A percentile compares a stretch with the other conserved stretches of the same genome.
These are phyloP conservation scores for Arxiozyma heterogenica DNA, from an alignment of 1,139 yeast species.

Conservation along the genomic window DNA sequence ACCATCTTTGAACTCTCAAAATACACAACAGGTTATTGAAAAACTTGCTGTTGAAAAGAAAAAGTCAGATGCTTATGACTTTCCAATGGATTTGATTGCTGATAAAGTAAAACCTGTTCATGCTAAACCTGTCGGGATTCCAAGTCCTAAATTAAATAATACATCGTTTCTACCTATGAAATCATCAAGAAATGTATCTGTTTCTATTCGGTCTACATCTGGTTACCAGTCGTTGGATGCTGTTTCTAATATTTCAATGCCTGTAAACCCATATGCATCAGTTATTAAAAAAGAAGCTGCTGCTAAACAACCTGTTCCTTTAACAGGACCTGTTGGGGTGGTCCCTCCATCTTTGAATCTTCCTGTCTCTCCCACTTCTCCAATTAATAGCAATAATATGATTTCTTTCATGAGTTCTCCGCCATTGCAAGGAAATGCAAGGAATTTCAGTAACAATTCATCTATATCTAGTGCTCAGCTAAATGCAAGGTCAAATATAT, in stretches of 20 bases:
- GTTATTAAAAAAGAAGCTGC: not conserved
- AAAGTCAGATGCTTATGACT: slow-evolving; percentile 69
- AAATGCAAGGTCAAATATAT: not conserved
- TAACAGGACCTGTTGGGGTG: slow-evolving; percentile 1
- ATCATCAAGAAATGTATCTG: not conserved
- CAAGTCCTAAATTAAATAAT: slow-evolving; percentile 8
- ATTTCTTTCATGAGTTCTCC: not conserved
- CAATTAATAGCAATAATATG: not conserved
- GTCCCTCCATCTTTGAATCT: slow-evolving; percentile 4
- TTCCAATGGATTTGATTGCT: slow-evolving; percentile 52
- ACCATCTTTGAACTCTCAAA: slow-evolving; percentile 6
- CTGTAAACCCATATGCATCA: slow-evolving; percentile 5
- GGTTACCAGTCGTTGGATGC: slow-evolving; percentile 1
- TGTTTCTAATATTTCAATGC: not conserved
- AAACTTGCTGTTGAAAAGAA: slow-evolving; percentile 41
- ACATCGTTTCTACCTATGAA: slow-evolving; percentile 4
- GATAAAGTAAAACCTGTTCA: slow-evolving; percentile 33
- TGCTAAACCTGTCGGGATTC: slow-evolving; percentile 30
- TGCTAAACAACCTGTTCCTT: not conserved
- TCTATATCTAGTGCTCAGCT: slow-evolving; percentile 9
- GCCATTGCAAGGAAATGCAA: slow-evolving; percentile 9
- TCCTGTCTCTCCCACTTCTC: slow-evolving; percentile 2
- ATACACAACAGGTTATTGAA: slow-evolving; percentile 12
- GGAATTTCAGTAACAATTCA: slow-evolving; percentile 23
- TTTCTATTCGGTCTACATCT: not conserved